Evolutionary conservation across 495 filamentous ascomycete genomes (phyloP).

Genomic region (Chaetomium cochliodes): DNA sequence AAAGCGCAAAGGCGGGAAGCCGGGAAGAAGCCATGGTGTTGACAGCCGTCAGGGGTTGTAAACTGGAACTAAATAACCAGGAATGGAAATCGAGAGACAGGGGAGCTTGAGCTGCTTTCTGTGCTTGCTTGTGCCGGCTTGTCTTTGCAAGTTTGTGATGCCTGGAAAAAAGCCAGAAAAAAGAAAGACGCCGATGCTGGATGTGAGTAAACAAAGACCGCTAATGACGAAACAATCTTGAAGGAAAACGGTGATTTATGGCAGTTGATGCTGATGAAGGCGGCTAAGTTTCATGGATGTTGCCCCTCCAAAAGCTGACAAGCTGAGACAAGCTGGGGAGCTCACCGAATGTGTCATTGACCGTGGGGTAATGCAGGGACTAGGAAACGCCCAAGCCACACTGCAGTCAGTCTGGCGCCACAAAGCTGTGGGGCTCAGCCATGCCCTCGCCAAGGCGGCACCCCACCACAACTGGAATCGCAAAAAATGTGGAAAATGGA

Average conservation of each 20-base stretch:
- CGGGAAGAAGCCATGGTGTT: constrained; percentile 24
- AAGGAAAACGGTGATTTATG: neutral
- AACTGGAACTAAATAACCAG: no score
- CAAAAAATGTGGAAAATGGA: constrained; percentile 22
- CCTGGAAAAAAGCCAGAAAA: neutral
- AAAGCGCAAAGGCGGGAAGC: constrained; percentile 70
- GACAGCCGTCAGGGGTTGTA: neutral
- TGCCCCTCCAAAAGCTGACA: constrained; percentile 15
- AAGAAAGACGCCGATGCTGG: neutral
- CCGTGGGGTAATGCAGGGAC: constrained; percentile 10
- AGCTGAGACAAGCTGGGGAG: neutral
- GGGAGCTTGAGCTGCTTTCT: neutral
- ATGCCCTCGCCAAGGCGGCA: constrained; percentile 24
- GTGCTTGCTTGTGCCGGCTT: neutral
- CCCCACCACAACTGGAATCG: constrained; percentile 21
- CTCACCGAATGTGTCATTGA: constrained; percentile 43
- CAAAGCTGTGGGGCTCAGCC: constrained; percentile 18
- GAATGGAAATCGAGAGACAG: neutral
- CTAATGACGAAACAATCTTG: neutral
- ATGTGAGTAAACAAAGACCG: neutral
- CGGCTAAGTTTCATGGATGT: neutral
- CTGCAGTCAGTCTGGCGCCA: neutral
- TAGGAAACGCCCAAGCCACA: constrained; percentile 1
- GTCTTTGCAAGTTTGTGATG: neutral
- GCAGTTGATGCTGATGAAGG: neutral